These are phyloP conservation scores for Neofusicoccum parvum DNA, from an alignment of 2,329 filamentous ascomycete species.

Conservation along the genomic window DNA sequence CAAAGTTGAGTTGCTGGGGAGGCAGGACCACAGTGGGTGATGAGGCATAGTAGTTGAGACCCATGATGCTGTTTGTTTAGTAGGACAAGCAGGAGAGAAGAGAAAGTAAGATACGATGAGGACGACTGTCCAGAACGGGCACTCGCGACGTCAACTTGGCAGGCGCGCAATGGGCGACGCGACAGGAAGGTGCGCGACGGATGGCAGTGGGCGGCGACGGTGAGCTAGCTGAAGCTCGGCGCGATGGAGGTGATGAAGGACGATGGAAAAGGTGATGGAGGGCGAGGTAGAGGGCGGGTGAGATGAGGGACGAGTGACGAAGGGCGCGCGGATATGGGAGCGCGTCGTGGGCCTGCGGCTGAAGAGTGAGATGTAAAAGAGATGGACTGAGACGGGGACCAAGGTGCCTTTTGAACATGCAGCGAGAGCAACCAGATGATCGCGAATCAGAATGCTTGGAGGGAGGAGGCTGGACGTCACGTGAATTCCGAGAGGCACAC, in stretches of 20 bases:
- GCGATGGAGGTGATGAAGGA: slow-evolving; percentile 5
- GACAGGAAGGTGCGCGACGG: slow-evolving; percentile 11
- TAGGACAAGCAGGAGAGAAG: slow-evolving; percentile 27
- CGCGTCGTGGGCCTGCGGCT: slow-evolving; percentile 26
- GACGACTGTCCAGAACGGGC: slow-evolving; percentile 1
- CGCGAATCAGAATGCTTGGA: slow-evolving; percentile 18
- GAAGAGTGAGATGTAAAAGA: slow-evolving; percentile 39
- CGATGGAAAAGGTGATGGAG: slow-evolving; percentile 22
- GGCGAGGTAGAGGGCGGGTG: slow-evolving; percentile 24
- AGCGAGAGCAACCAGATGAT: slow-evolving; percentile 15
- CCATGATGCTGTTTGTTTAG: slow-evolving; percentile 47
- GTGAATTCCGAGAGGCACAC: not conserved
- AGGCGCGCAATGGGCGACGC: slow-evolving; percentile 22
- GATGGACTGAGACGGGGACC: slow-evolving; percentile 34
- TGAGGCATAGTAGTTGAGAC: slow-evolving; percentile 50
- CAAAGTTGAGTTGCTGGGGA: slow-evolving; percentile 40
- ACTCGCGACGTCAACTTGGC: slow-evolving; percentile 18
- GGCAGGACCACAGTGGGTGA: slow-evolving; percentile 51
- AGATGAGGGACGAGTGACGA: slow-evolving; percentile 24
- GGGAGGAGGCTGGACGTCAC: slow-evolving; percentile 13
- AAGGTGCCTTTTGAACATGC: slow-evolving; percentile 35
- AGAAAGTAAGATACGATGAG: slow-evolving; percentile 18
- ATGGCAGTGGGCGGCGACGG: slow-evolving; percentile 10
- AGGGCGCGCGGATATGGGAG: slow-evolving; percentile 9
- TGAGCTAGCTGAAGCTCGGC: slow-evolving; percentile 17